Evolutionary conservation across 257 asterid genomes (phyloP), one percentile per base, ranked within the genome.

Genomic region (Solanum bulbocastanum): DNA sequence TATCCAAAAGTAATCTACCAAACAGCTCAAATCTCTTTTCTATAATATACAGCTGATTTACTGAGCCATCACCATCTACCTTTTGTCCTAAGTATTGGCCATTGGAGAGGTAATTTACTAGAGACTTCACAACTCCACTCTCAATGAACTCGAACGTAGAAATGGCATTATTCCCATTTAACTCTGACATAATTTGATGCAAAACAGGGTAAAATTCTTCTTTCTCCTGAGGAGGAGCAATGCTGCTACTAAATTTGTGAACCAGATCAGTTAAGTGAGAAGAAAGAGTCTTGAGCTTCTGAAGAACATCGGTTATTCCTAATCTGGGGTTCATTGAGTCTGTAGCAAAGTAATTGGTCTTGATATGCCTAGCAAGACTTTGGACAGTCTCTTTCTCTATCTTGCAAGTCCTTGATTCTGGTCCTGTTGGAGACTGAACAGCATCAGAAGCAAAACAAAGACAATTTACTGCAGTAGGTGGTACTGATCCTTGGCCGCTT

Each of bases 91-190:
- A 90, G 93, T 92, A 90, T 87, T 78, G 92, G 76, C 94, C 95
- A 87, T 90, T 90, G 82, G 94, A 92, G 58, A 97, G 90, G 92
- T 91, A 97, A 88, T 87, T 87, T 84, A 93, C 95, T 87, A 97
- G 88, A 85, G 99, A 92, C 87, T 92, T 94, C 42, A 92, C 89
- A 69, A 95, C 91, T 87, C 99, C 99, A 94, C 99, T 97, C 93
- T 96, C 98, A 83, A 97, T 95, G 91, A 97, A 96, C 93, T 97
- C 99, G 90, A 97, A 97, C 52, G 98, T 94, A 87, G 99, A 96
- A 89, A 96, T 90, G 75, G 94, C 91, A 81, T 93, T 96, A 88
- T 91, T 91, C 36, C 94, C 98, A 87, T 91, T 92, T 75, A 97
- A 93, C 91, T 91, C 93, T 13, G 92, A 94, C 92, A 97, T 83